Percentiles rank a stretch among this genome's conserved stretches.
Evolutionary conservation across 1,139 yeast species (phyloP).

Genomic region (Wickerhamomyces sp.): DNA sequence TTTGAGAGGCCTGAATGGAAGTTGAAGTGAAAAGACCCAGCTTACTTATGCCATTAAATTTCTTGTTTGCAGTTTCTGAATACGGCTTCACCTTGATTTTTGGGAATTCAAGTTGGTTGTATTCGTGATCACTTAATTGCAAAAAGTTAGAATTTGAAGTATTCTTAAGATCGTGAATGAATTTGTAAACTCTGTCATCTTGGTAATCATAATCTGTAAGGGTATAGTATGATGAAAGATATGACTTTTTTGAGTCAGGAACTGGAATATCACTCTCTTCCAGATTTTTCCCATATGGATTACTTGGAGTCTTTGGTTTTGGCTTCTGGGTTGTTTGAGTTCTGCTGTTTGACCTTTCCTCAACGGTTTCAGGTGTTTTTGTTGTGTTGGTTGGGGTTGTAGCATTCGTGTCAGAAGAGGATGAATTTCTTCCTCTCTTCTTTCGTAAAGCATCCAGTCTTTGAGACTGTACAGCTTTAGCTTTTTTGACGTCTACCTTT

Average conservation of each 20-base stretch:
- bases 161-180: slow-evolving; percentile 15
- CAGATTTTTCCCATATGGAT: slow-evolving; percentile 19
- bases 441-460: slow-evolving; percentile 32
- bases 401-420: neutral
- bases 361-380: slow-evolving; percentile 15
- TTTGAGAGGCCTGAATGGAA: slow-evolving; percentile 43
- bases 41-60: slow-evolving; percentile 70
- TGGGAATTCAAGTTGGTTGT: slow-evolving; percentile 7
- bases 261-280: slow-evolving; percentile 28
- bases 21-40: slow-evolving; percentile 55
- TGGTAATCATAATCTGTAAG: slow-evolving; percentile 45
- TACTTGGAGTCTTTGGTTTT: slow-evolving; percentile 18
- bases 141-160: slow-evolving; percentile 3
- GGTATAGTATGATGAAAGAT: slow-evolving; percentile 48
- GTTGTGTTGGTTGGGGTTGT: slow-evolving; percentile 7
- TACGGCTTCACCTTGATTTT: slow-evolving; percentile 28
- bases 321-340: slow-evolving; percentile 10
- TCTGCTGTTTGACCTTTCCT: slow-evolving; percentile 9
- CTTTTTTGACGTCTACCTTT: slow-evolving; percentile 48
- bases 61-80: slow-evolving; percentile 25
- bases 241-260: slow-evolving; percentile 36
- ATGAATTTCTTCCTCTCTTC: slow-evolving; percentile 15
- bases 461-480: slow-evolving; percentile 44
- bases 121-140: slow-evolving; percentile 6
- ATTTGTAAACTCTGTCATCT: slow-evolving; percentile 29